These are phyloP conservation scores for Diaporthe caulivora DNA, from an alignment of 2,329 filamentous ascomycete species.

Conservation along the genomic window DNA sequence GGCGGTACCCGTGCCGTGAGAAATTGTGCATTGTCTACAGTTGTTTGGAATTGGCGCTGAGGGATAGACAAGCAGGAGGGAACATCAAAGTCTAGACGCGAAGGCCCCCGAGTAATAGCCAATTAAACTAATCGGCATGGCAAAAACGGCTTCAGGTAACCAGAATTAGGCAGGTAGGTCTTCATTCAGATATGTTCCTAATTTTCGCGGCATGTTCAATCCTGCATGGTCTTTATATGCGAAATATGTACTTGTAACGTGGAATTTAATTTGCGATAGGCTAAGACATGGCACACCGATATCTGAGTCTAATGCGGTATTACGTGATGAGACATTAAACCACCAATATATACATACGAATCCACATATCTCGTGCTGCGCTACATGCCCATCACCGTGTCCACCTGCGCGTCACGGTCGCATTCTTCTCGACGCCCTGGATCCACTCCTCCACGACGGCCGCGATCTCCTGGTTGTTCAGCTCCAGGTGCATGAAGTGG, in stretches of 20 bases:
- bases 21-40: background rate
- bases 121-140: too few species aligned
- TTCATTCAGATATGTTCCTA: too few species aligned
- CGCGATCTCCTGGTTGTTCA: conserved; percentile 51
- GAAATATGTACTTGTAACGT: background rate
- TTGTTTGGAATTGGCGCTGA: background rate
- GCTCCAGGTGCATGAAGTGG: conserved; percentile 62
- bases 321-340: conserved; percentile 22
- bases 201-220: too few species aligned
- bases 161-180: too few species aligned
- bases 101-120: too few species aligned
- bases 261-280: background rate
- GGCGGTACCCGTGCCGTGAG: too few species aligned
- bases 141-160: too few species aligned
- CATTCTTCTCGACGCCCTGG: conserved; percentile 24
- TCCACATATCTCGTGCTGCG: background rate
- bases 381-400: background rate
- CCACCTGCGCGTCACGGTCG: conserved; percentile 13
- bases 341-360: background rate
- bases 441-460: conserved; percentile 38
- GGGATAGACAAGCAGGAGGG: too few species aligned
- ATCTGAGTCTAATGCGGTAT: background rate
- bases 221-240: background rate
- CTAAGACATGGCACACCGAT: background rate
- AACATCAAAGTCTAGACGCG: too few species aligned